Conservation (phyloP, 2,329 filamentous ascomycete genomes). For the Pyrenochaeta sp. region DNA sequence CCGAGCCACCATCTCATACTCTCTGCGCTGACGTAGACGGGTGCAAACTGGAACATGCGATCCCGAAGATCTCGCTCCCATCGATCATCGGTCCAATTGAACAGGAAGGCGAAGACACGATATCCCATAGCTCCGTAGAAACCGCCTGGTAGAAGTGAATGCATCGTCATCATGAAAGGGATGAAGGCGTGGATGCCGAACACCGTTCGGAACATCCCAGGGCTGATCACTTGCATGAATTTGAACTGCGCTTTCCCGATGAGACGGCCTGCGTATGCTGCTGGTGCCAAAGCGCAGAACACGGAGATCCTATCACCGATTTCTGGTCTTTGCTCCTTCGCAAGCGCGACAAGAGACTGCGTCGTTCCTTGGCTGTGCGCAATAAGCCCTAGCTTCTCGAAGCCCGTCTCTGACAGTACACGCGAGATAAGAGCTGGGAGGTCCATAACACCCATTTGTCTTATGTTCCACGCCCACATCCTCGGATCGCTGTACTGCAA, state of each 20-base stretch:
- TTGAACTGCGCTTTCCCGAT: constrained; percentile 91
- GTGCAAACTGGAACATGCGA: constrained; percentile 91
- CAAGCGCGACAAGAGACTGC: constrained; percentile 84
- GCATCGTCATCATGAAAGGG: constrained; percentile 90
- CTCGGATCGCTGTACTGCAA: constrained; percentile 79
- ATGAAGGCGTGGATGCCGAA: constrained; percentile 96
- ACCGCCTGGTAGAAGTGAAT: constrained; percentile 68
- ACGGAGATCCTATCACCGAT: constrained; percentile 83
- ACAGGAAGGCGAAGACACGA: constrained; percentile 86
- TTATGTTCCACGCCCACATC: constrained; percentile 98
- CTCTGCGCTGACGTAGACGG: constrained; percentile 88
- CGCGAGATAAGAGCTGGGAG: constrained; percentile 81
- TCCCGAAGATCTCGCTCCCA: constrained; percentile 84
- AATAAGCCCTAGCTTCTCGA: constrained; percentile 81
- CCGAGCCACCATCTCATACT: constrained; percentile 97
- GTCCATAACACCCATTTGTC: constrained; percentile 91
- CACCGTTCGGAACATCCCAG: constrained; percentile 76
- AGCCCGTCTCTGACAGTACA: constrained; percentile 83
- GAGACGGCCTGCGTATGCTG: constrained; percentile 86
- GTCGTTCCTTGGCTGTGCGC: constrained; percentile 93
- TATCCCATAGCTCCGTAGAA: constrained; percentile 87
- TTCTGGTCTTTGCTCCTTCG: constrained; percentile 88
- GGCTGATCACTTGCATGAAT: constrained; percentile 84
- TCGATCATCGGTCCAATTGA: constrained; percentile 82
- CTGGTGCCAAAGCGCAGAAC: constrained; percentile 90